These are phyloP conservation scores for Heterobasidion parviporum DNA, from an alignment of 1,284 basidiomycete species.

Conservation along the genomic window DNA sequence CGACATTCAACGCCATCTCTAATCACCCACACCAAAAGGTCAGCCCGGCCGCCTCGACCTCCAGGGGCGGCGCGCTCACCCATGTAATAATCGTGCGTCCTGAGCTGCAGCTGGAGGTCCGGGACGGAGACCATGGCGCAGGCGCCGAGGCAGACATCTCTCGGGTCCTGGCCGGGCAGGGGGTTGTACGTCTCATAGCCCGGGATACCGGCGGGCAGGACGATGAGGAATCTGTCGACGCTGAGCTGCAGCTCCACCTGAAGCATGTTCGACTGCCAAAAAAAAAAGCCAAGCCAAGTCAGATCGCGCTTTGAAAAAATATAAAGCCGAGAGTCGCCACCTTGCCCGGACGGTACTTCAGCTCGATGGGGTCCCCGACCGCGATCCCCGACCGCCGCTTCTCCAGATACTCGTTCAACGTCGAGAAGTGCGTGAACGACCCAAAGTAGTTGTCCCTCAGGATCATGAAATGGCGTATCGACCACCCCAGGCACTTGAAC, in stretches of 20 bases:
- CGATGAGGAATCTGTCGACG: conserved; percentile 45
- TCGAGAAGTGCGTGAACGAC: conserved; percentile 85
- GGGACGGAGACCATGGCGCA: conserved; percentile 55
- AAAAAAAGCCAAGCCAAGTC: neutral
- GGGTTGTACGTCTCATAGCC: conserved; percentile 44
- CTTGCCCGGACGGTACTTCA: conserved; percentile 71
- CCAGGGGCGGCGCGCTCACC: conserved; percentile 39
- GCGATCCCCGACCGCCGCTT: conserved; percentile 50
- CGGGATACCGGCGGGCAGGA: conserved; percentile 71
- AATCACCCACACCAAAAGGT: conserved; percentile 5
- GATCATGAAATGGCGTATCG: conserved; percentile 79
- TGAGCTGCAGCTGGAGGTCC: conserved; percentile 66
- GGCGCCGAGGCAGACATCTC: conserved; percentile 35
- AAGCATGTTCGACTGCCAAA: conserved; percentile 65
- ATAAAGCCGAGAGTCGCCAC: conserved; percentile 21
- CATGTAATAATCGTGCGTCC: conserved; percentile 82
- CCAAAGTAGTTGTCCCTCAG: conserved; percentile 90
- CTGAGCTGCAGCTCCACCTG: conserved; percentile 63
- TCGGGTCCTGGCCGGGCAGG: conserved; percentile 12
- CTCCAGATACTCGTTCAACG: conserved; percentile 75
- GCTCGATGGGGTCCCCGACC: conserved; percentile 72
- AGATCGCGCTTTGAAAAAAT: too few relatives aligned
- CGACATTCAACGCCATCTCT: conserved; percentile 78
- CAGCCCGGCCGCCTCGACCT: neutral
- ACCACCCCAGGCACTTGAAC: conserved; percentile 80